These are phyloP conservation scores for Tarenaya hassleriana DNA, from an alignment of 345 rosid species.

Conservation along the genomic window DNA sequence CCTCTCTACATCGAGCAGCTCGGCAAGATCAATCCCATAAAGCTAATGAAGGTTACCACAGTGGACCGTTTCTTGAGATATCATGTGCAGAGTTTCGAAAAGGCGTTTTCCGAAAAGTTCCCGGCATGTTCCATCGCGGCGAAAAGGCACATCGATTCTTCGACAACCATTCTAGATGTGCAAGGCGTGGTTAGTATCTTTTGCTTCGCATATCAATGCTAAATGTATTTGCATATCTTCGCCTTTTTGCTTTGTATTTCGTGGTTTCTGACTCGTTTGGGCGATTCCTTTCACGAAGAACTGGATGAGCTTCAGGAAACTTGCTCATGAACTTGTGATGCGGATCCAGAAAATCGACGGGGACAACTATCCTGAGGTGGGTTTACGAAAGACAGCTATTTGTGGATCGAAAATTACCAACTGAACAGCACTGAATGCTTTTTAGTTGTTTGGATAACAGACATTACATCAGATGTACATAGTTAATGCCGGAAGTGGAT, in stretches of 20 bases:
- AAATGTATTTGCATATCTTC: background rate
- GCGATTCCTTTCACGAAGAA: conserved; percentile 44
- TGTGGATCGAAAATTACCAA: background rate
- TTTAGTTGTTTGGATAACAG: conserved; percentile 41
- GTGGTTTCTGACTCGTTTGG: background rate
- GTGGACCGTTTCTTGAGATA: conserved; percentile 83
- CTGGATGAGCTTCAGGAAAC: conserved; percentile 82
- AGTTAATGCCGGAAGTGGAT: conserved; percentile 81
- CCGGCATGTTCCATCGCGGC: conserved; percentile 88
- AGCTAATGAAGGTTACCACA: conserved; percentile 74
- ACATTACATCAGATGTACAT: conserved; percentile 92
- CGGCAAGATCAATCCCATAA: conserved; percentile 69
- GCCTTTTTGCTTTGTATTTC: background rate
- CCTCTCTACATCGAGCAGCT: conserved; percentile 87
- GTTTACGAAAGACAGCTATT: conserved; percentile 23
- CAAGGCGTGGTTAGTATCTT: conserved; percentile 64
- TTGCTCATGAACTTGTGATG: conserved; percentile 88
- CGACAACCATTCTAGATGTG: conserved; percentile 76
- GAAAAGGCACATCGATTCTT: conserved; percentile 68
- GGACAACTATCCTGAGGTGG: conserved; percentile 98
- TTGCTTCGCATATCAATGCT: too few species aligned
- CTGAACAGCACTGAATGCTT: conserved; percentile 28
- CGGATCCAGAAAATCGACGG: conserved; percentile 95
- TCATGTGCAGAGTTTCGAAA: conserved; percentile 91
- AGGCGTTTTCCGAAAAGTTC: conserved; percentile 76